phyloP scores from a whole-genome alignment of 2,329 filamentous ascomycete species.

The Tolypocladium guangdongense region DNA sequence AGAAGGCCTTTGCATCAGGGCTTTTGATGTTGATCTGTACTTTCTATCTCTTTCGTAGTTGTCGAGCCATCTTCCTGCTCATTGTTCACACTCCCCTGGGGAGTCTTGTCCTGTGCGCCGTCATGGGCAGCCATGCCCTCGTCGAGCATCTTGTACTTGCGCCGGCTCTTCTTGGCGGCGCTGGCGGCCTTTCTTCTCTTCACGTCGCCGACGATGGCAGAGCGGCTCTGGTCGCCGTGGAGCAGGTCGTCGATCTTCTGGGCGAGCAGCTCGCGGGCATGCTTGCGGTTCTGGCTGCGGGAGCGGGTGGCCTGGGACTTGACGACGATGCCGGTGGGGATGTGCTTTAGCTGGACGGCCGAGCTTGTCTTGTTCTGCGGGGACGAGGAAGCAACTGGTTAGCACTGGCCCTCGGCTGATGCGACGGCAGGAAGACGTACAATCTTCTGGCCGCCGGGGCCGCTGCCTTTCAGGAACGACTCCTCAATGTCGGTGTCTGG shows the following conservation, averaged over 20 bases:
- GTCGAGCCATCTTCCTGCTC: neutral
- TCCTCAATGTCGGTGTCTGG: conserved; percentile 73
- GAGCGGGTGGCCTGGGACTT: conserved; percentile 91
- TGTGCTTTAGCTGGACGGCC: conserved; percentile 84
- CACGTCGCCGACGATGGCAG: conserved; percentile 50
- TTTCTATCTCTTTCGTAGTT: neutral
- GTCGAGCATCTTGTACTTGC: conserved; percentile 61
- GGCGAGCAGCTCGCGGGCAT: conserved; percentile 67
- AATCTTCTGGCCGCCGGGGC: conserved; percentile 94
- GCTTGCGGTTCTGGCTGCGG: conserved; percentile 74
- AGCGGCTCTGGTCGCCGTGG: conserved; percentile 60
- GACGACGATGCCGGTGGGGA: conserved; percentile 82
- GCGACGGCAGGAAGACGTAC: conserved; percentile 28
- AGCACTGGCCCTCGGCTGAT: neutral
- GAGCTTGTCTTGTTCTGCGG: conserved; percentile 86
- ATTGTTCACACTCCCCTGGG: neutral
- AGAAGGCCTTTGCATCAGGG: neutral
- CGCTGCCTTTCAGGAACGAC: conserved; percentile 79
- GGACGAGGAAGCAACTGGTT: neutral
- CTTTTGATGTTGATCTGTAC: neutral
- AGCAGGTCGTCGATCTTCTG: conserved; percentile 61
- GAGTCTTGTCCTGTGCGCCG: neutral
- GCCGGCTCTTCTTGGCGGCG: conserved; percentile 66
- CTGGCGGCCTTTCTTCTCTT: conserved; percentile 64
- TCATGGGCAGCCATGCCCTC: conserved; percentile 28